Evolutionary conservation across 805 yeast genomes (phyloP), one percentile per base, ranked within the genome.

Genomic region (Grigorovia jiainica): DNA sequence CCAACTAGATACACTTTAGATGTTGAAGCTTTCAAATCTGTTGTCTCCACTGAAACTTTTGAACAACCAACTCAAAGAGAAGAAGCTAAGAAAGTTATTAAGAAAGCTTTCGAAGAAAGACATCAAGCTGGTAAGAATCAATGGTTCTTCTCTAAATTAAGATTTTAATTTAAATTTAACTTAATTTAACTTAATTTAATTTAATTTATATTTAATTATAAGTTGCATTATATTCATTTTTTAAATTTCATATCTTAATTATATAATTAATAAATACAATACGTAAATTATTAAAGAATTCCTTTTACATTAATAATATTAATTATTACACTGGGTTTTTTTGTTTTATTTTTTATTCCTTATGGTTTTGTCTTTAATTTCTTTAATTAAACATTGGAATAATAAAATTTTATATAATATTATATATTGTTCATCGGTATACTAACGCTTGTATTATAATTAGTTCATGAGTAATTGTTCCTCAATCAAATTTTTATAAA

Each of bases 71-170:
- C 97, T 56, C 96, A 89, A 76, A 84, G 95, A 72, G 95, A 82
- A 74, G 97, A 90, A 71, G 97, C 97, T 68, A 92, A 89, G 85
- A 90, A 92, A 80, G 89, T 82, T 68, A 87, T 92, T 72, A 92
- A 87, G 86, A 85, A 89, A 81, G 95, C 95, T 70, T 90, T 92
- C 68, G 98, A 92, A 78, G 95, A 90, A 78, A 87, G 87, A 81
- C 95, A 90, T 80, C 94, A 85, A 73, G 87, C 96, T 68, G 98
- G 98, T 72, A 87, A 92, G 84, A 90, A 90, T 89, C 89, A 87
- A 78, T 92, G 98, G 98, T 92, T 92, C 81, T 92, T 92, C 89
- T 81, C 95, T 73, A 92, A 92, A 78, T 82, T 86, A 70, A 80
- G 82, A 76, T 86, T 86, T 76, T 86, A 84, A 79, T 54, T 51